Evolutionary conservation across 352 stramenopile species (phyloP), one percentile per base, ranked within the genome.

Genomic region (Phytophthora cajani): DNA sequence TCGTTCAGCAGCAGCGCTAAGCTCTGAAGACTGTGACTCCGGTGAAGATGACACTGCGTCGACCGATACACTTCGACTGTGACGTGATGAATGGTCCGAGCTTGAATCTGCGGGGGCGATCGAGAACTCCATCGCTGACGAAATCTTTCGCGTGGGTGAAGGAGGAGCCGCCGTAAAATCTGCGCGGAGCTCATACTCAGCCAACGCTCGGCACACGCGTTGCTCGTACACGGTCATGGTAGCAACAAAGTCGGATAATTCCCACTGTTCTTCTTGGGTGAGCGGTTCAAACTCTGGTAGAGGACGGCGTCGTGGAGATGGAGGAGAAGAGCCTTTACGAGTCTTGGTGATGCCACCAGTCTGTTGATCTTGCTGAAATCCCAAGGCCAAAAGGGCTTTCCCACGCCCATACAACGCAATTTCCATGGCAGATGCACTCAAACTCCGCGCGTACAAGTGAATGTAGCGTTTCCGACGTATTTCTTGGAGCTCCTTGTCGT

Each of bases 201-300:
- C 70, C 7, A 83, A 58, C 17, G 78, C 72, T n/a, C 85, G 78
- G 58, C 79, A 86, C 33, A 76, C 60, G 9, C 81, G 78, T 69
- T 90, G 85, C 1, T 89, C 76, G 21, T 73, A 67, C 4, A 94
- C 74, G 2, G 71, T 14, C 44, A 91, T 77, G 17, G 71, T 54
- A 12, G 78, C 59, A 42, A 94, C 67, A 5, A 91, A 72, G 53
- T 94, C 87, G 0, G 87, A 94, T 12, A 92, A 67, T 68, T 89
- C 78, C 83, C 84, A 92, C 8, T 75, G 58, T 62, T 94, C 85
- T 38, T 70, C 61, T 19, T 76, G 70, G 1, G 57, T 84, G 5
- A 94, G 56, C 1, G 79, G 79, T 1, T 80, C 74, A 33, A 89
- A 56, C 16, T 65, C 62, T 12, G 69, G 64, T 10, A 69, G 42